Evolutionary conservation across 805 yeast genomes (phyloP), one percentile per base, ranked within the genome.

Genomic region (Sporopachydermia lactativora): DNA sequence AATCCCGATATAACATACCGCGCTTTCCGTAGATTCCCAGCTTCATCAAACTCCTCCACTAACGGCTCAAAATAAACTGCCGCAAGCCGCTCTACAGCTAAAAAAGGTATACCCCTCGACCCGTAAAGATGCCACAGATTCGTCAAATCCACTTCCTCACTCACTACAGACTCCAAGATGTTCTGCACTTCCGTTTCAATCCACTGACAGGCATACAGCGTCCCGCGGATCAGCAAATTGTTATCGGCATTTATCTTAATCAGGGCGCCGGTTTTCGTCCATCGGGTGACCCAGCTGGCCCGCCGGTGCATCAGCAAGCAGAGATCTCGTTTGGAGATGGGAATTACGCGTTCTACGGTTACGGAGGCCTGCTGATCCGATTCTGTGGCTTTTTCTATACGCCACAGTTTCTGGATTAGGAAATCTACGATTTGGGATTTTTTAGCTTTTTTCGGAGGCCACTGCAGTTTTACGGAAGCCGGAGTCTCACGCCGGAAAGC

Each of bases 241-340:
- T 51, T 53, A 4, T 51, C 53, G 1, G 64, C 50, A 34, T 57
- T 58, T 31, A 69, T 58, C 3, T 55, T 46, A 28, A 70, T 54
- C 38, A 54, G 49, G 3, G 65, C 62, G 1, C 73, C 75, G 1
- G 61, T 55, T 39, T 64, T 51, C 15, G 65, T 55, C 50, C 71
- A 54, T 39, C 61, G 58, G 35, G 65, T 58, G 4, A 68, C 51
- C 13, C 66, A 47, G 15, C 49, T 44, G 5, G 71, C 73, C 37
- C 62, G 55, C 18, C 59, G 55, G 37, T 64, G 58, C 6, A 64
- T 48, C 6, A 68, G 45, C 5, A 68, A 50, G 41, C 69, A 68
- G 48, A 70, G 46, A 18, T 69, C 70, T 3, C 56, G 52, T 35
- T 55, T 55, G 18, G 58, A 43, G 15, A 70, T 52, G 16, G 55